Conservation (phyloP, 139 green algal species). For the Auxenochlorella pyrenoidosa region DNA sequence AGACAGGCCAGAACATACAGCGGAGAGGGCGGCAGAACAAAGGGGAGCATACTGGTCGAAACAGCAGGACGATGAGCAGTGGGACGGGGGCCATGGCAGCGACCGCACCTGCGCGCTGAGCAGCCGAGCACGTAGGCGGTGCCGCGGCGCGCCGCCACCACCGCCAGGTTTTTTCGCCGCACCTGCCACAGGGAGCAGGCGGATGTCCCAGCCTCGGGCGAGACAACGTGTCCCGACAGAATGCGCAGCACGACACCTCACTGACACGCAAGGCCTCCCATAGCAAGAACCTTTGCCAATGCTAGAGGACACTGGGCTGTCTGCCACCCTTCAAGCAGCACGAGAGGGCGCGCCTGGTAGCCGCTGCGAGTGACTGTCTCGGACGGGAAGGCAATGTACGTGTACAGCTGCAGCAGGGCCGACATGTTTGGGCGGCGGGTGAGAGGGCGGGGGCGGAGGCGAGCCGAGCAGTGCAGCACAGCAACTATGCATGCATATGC, state of each 20-base stretch:
- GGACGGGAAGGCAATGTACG: constrained; percentile 71
- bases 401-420: constrained; percentile 41
- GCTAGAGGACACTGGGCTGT: neutral
- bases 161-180: constrained; percentile 68
- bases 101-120: constrained; percentile 47
- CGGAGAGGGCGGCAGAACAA: no score
- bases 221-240: neutral
- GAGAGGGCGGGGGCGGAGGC: no score
- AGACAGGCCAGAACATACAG: no score
- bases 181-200: constrained; percentile 33
- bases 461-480: no score
- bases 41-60: no score
- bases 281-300: no score
- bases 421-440: no score
- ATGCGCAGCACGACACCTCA: neutral
- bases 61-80: no score
- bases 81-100: no score
- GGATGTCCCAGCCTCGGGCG: neutral
- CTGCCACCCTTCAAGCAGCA: neutral
- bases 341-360: constrained; percentile 51
- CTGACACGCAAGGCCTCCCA: no score
- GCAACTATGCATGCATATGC: no score
- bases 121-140: constrained; percentile 30
- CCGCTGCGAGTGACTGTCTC: constrained; percentile 73
- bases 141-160: constrained; percentile 46